Base-by-base conservation (phyloP, 2,329 filamentous ascomycete genomes). In the Aaosphaeria arxii region DNA sequence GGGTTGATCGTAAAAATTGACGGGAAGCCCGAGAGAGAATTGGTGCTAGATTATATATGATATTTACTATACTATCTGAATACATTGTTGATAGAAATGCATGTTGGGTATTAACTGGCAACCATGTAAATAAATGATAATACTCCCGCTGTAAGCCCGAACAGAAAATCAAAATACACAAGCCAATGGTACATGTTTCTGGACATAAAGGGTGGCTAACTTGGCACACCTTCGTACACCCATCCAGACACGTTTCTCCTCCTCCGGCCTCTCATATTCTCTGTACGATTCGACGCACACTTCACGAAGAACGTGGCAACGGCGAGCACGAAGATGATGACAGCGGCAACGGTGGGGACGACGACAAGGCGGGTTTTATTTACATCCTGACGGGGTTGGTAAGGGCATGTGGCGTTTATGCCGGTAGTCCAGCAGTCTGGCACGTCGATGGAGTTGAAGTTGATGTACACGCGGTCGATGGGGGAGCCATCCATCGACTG, bases 211-310 rank as follows among this genome's bases (percentile, higher is more conserved):
- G 17, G 3, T 24, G 17, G 17, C 33, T 36, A 70, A 53, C 63
- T 67, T 44, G 84, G 84, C 44, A 88, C 83, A 11, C 85, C 85
- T 62, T 87, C 85, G 70, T 87, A 87, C 57, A 86, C 81, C 78
- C 82, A 84, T 1, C 81, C 81, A 50, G 74, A 73, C 17, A 71
- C 66, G 40, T 67, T 67, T 42, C 68, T 69, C 50, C 80, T 72
- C 57, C 78, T 75, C 58, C 75, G 76, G 29, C 73, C 72, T 42
- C 76, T 74, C 53, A 76, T 73, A 41, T 74, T 78, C 54, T 77
- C 78, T 39, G 75, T 74, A 50, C 83, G 66, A 63, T 86, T 85
- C 4, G 81, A 77, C 52, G 82, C 83, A 59, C 81, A 84, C 59
- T 87, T 87, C 43, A 83, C 78, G 53, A 86, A 82, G 9, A 85